Evolutionary conservation across 2,329 filamentous ascomycete genomes (phyloP).

Genomic region (Sordariomycetes sp.): DNA sequence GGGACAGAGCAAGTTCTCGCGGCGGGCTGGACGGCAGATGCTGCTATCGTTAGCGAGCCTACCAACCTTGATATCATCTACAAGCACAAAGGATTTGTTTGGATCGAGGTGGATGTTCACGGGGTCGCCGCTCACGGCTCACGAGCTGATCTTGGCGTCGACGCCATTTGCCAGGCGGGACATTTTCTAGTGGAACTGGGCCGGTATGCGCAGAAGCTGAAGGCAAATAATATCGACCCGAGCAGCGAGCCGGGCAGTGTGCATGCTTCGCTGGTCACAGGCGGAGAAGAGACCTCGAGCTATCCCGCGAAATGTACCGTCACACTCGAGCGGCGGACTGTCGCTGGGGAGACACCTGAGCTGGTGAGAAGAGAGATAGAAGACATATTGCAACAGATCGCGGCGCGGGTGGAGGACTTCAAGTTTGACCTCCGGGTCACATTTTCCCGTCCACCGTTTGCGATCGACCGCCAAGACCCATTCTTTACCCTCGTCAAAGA

Average conservation of each 20-base stretch:
- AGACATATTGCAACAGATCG: constrained; percentile 22
- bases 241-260: constrained; percentile 27
- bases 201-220: constrained; percentile 25
- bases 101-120: constrained; percentile 30
- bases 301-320: constrained; percentile 41
- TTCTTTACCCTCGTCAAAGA: constrained; percentile 24
- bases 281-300: constrained; percentile 41
- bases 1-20: constrained; percentile 39
- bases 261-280: constrained; percentile 37
- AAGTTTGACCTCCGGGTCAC: constrained; percentile 27
- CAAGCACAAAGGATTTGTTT: constrained; percentile 42
- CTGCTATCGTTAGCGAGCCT: constrained; percentile 38
- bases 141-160: constrained; percentile 31
- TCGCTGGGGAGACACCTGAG: constrained; percentile 30
- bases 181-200: constrained; percentile 36
- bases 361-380: constrained; percentile 26
- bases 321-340: constrained; percentile 36
- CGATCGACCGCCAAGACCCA: constrained; percentile 27
- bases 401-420: constrained; percentile 24
- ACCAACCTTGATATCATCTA: constrained; percentile 30
- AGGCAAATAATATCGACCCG: constrained; percentile 15
- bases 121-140: constrained; percentile 34
- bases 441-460: constrained; percentile 31
- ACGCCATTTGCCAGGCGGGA: constrained; percentile 38
- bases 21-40: constrained; percentile 44